Base-by-base conservation (phyloP, 495 filamentous ascomycete genomes). In the Penicillium bialowiezense region DNA sequence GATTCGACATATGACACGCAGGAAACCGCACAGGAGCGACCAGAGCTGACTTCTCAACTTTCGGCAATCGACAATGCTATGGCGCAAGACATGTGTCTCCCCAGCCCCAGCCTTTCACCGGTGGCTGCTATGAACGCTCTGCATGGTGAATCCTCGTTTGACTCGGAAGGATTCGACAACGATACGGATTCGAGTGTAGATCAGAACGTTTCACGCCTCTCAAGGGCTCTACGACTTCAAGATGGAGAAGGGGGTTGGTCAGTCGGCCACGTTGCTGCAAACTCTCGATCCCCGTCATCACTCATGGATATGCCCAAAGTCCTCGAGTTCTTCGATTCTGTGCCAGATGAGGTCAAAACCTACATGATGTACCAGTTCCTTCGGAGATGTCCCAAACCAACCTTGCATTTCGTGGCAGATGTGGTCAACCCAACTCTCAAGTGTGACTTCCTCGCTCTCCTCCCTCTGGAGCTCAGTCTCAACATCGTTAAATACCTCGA, bases 351-450 rank as follows among this genome's bases (percentile, higher is more conserved):
- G 51, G 77, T 97, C 77, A 90, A 97, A 64, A 86, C 82, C 0
- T 95, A 95, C 60, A 81, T 99, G 59, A 96, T 97, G 87, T 97
- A 92, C 61, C 91, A 97, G 58, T 81, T 99, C 29, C 76, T 99
- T 19, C 84, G 87, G 24, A 82, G 95, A 33, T 96, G 93, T 65
- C 80, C 89, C 5, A 88, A 96, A 54, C 88, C 89, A 17, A 96
- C 91, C 0, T 76, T 99, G 2, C 90, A 91, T 65, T 85, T 96
- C 40, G 87, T 99, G 55, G 90, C 95, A 18, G 85, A 90, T 53
- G 84, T 90, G 28, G 91, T 99, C 48, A 96, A 96, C 64, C 95
- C 95, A 5, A 91, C 92, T n/a, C 69, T 99, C 51, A 96, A 95
- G 68, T 95, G 89, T 60, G 92, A 99, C 63, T 95, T 96, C 58